Conservation (phyloP, 768 basidiomycete genomes). For the Russula ochroleuca region DNA sequence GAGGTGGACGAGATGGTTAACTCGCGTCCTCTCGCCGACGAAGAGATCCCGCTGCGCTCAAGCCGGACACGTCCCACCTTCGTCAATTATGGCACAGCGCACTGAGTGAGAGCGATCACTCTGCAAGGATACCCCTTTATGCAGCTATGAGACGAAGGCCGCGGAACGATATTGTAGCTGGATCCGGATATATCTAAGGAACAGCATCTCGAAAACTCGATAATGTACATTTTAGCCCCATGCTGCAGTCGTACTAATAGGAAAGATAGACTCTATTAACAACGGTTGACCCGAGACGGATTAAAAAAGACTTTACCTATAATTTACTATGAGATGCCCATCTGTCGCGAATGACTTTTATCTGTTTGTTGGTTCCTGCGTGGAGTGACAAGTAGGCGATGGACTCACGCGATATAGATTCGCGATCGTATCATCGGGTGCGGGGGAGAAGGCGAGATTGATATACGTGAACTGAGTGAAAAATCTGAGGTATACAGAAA, state of each 20-base stretch:
- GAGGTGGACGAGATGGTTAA: slow-evolving; percentile 29
- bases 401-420: slow-evolving; percentile 59
- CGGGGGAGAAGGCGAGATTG: slow-evolving; percentile 72
- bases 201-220: neutral
- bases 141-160: slow-evolving; percentile 4
- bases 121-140: neutral
- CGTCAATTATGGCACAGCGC: slow-evolving; percentile 23
- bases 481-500: neutral
- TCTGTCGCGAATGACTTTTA: slow-evolving; percentile 59
- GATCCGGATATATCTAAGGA: slow-evolving; percentile 8
- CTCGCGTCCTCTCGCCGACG: slow-evolving; percentile 14
- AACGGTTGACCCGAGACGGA: neutral
- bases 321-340: slow-evolving; percentile 63
- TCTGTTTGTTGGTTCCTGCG: neutral
- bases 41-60: slow-evolving; percentile 26
- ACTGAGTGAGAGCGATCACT: neutral
- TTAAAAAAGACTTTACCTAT: slow-evolving; percentile 40
- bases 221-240: slow-evolving; percentile 42
- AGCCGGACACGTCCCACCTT: slow-evolving; percentile 6
- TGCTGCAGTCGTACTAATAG: slow-evolving; percentile 51
- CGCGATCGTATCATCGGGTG: slow-evolving; percentile 70
- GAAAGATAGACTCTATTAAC: slow-evolving; percentile 5
- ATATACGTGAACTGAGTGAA: slow-evolving; percentile 63
- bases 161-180: slow-evolving; percentile 7
- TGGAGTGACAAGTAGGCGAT: neutral